Evolutionary conservation across 306 rosid species (phyloP).

Genomic region (Medicago ruthenica): DNA sequence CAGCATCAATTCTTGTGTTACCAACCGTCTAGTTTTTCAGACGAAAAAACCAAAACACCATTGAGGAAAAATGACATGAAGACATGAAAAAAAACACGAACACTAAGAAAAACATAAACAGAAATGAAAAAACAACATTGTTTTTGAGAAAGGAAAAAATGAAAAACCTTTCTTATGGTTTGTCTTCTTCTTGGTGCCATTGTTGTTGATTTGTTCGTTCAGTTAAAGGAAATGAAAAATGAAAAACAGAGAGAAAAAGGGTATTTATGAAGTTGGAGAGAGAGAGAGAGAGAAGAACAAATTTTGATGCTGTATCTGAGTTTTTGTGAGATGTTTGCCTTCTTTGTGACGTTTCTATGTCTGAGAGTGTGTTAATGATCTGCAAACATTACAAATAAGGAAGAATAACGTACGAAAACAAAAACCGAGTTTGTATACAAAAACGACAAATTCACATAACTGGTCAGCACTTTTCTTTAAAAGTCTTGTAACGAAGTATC

Average conservation of each 20-base stretch:
- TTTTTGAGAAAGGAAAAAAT: too few relatives aligned
- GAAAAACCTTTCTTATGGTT: background rate
- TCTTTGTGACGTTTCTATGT: background rate
- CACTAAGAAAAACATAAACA: too few relatives aligned
- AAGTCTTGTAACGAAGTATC: too few relatives aligned
- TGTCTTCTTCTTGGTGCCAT: background rate
- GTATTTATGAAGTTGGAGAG: background rate
- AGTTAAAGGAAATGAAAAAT: background rate
- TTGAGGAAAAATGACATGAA: background rate
- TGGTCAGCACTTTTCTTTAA: too few relatives aligned
- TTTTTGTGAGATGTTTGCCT: background rate
- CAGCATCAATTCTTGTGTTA: constrained; percentile 50
- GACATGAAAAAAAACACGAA: background rate
- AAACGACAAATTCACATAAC: too few relatives aligned
- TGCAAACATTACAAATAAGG: too few relatives aligned
- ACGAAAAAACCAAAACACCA: background rate
- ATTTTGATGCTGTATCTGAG: background rate
- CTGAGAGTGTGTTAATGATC: background rate
- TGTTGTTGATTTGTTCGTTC: background rate
- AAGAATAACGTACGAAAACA: too few relatives aligned
- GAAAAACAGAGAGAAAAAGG: too few relatives aligned
- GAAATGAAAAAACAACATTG: too few relatives aligned
- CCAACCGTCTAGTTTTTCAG: constrained; percentile 31
- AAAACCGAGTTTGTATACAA: too few relatives aligned
- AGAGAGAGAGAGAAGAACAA: too few relatives aligned